These are phyloP conservation scores for Fusarium sp. DNA, from an alignment of 2,329 filamentous ascomycete genomes.

Conservation along the genomic window DNA sequence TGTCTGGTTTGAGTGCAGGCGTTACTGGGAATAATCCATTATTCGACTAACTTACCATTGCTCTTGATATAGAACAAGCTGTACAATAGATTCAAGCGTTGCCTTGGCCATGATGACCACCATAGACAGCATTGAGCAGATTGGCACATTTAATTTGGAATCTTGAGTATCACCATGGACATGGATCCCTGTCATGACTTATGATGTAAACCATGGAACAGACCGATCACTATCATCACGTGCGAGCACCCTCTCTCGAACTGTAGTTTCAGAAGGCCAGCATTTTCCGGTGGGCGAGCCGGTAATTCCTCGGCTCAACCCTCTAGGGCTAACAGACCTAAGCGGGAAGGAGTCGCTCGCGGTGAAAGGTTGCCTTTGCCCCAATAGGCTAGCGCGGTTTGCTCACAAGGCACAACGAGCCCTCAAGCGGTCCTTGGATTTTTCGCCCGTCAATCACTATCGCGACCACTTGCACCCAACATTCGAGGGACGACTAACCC, in stretches of 20 bases:
- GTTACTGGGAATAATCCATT: conserved; percentile 31
- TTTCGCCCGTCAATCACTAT: conserved; percentile 51
- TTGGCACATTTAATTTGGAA: conserved; percentile 18
- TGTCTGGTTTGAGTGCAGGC: conserved; percentile 34
- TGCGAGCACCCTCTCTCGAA: not conserved
- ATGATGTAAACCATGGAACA: not conserved
- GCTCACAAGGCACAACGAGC: conserved; percentile 52
- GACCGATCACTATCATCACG: conserved; percentile 10
- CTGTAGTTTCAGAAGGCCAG: too few relatives aligned
- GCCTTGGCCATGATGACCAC: conserved; percentile 37
- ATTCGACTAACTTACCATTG: conserved; percentile 16
- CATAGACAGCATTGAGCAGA: conserved; percentile 38
- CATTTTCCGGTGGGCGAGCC: conserved; percentile 15
- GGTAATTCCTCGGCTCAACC: conserved; percentile 44
- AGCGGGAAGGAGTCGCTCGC: conserved; percentile 49
- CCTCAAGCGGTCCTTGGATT: conserved; percentile 52
- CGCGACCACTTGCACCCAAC: conserved; percentile 53
- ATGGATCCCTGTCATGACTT: not conserved
- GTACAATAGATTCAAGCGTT: conserved; percentile 42
- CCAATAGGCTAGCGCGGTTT: conserved; percentile 46
- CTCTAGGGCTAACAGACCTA: conserved; percentile 55
- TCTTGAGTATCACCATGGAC: not conserved
- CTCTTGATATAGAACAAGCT: conserved; percentile 41
- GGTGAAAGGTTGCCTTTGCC: conserved; percentile 43
- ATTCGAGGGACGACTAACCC: conserved; percentile 53